Percentiles rank a stretch among this genome's conserved stretches.
Conservation (phyloP, 2,329 filamentous ascomycete genomes). For the Knufia petricola region DNA sequence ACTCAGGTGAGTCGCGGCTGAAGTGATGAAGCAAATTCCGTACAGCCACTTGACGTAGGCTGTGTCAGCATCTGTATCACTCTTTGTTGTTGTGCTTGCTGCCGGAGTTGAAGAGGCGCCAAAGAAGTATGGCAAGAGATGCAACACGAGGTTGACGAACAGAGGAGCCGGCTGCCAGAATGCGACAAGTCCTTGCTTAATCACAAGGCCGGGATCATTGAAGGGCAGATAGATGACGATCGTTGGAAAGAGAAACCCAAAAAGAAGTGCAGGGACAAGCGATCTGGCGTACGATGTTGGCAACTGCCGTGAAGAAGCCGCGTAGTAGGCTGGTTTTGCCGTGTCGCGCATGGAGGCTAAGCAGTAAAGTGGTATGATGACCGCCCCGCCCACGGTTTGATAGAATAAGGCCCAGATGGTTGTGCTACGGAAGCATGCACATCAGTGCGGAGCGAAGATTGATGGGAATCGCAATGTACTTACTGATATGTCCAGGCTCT, state of each 20-base stretch:
- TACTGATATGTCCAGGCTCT: constrained; percentile 14
- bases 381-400: constrained; percentile 16
- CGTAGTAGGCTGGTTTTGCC: constrained; percentile 14
- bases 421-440: constrained; percentile 9
- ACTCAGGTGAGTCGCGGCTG: constrained; percentile 10
- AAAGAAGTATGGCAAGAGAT: constrained; percentile 12
- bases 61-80: constrained; percentile 11
- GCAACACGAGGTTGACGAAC: constrained; percentile 18
- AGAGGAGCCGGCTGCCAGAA: constrained; percentile 23
- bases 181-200: constrained; percentile 19
- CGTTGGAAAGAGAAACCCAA: constrained; percentile 24
- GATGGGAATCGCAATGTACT: background rate
- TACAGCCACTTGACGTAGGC: constrained; percentile 11
- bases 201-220: constrained; percentile 10
- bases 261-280: constrained; percentile 20
- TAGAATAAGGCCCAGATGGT: constrained; percentile 13
- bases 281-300: constrained; percentile 19
- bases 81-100: background rate
- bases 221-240: constrained; percentile 23
- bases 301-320: constrained; percentile 12
- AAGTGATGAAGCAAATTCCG: constrained; percentile 9
- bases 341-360: constrained; percentile 18
- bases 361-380: constrained; percentile 24
- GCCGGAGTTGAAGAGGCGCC: background rate
- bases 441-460: background rate